Conservation (phyloP, 139 green algal species). For the Dunaliella sp. region DNA sequence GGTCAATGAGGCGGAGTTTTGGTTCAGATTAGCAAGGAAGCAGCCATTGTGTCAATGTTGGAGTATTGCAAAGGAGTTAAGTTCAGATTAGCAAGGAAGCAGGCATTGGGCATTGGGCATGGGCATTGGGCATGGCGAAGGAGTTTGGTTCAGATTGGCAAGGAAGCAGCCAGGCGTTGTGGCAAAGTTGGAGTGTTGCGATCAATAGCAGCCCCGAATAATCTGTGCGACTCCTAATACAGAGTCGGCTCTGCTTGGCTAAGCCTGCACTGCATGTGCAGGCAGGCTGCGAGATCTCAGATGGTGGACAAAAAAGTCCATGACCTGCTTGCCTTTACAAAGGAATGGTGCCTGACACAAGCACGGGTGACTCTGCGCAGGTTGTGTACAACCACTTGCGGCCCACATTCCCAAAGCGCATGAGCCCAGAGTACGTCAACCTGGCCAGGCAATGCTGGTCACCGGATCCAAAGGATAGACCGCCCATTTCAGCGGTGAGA, state of each 20-base stretch:
- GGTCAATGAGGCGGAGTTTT: neutral
- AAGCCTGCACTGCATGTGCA: neutral
- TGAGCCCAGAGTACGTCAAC: slow-evolving; percentile 13
- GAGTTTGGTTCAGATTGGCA: too few relatives aligned
- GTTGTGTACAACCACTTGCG: slow-evolving; percentile 21
- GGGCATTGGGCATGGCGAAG: too few relatives aligned
- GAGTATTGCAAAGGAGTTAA: too few relatives aligned
- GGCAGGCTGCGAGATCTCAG: neutral
- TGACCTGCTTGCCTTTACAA: neutral
- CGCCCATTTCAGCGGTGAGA: neutral
- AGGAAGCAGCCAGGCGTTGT: too few relatives aligned
- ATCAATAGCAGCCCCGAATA: neutral
- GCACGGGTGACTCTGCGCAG: too few relatives aligned
- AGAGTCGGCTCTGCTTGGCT: neutral
- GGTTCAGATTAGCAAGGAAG: neutral
- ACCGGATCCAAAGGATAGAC: neutral
- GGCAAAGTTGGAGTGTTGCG: neutral
- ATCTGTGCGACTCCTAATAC: neutral
- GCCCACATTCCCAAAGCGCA: slow-evolving; percentile 5
- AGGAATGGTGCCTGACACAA: neutral
- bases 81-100: too few relatives aligned
- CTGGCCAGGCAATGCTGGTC: slow-evolving; percentile 21
- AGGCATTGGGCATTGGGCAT: too few relatives aligned
- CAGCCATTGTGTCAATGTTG: neutral
- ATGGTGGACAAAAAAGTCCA: neutral